These are phyloP conservation scores for Aspergillus sojae DNA, from an alignment of 2,329 filamentous ascomycete genomes.

Conservation along the genomic window DNA sequence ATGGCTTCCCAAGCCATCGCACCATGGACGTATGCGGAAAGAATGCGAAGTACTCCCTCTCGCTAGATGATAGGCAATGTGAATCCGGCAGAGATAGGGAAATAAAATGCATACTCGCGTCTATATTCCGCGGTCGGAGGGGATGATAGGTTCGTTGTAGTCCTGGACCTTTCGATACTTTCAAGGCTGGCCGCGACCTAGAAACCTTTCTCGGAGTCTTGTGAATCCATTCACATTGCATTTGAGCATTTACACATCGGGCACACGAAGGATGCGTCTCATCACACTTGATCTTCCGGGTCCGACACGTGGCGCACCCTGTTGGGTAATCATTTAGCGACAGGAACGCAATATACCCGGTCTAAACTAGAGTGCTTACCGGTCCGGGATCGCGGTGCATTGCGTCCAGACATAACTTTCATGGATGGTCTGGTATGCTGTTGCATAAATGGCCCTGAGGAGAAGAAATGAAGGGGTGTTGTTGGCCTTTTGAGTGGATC, in stretches of 20 bases:
- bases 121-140: not conserved
- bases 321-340: not conserved
- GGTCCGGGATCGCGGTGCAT: not conserved
- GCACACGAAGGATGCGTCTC: not conserved
- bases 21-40: not conserved
- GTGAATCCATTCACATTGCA: not conserved
- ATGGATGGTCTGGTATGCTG: not conserved
- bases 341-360: not conserved
- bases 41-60: not conserved
- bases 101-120: not conserved
- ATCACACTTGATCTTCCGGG: not conserved
- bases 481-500: not conserved
- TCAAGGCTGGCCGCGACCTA: not conserved
- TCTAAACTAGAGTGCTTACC: not conserved
- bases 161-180: no score
- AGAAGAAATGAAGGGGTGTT: not conserved
- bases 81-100: not conserved
- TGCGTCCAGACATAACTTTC: not conserved
- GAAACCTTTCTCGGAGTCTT: not conserved
- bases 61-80: not conserved
- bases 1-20: not conserved
- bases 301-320: not conserved
- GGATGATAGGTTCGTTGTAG: not conserved
- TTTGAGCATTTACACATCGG: not conserved
- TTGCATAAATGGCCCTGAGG: not conserved